Evolutionary conservation across 768 basidiomycete species (phyloP).

Genomic region (Xerocomus spinulosus): DNA sequence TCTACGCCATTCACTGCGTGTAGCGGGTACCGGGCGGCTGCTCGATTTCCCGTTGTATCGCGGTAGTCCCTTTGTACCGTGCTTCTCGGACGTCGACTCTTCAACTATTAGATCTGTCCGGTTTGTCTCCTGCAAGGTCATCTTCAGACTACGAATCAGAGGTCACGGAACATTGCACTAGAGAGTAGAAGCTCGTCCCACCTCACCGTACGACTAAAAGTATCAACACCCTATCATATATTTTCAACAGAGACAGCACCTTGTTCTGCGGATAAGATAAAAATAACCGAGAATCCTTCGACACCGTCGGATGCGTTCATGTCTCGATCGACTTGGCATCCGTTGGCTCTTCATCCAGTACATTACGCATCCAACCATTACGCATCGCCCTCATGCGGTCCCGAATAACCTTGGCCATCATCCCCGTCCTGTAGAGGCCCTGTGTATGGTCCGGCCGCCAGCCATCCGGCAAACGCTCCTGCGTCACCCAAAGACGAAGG

Average conservation of each 20-base stretch:
- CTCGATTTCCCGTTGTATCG: no score
- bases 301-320: not conserved
- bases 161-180: not conserved
- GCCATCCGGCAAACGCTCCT: slow-evolving; percentile 48
- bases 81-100: no score
- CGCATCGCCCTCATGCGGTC: slow-evolving; percentile 25
- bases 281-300: not conserved
- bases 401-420: slow-evolving; percentile 26
- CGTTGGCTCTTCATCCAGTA: slow-evolving; percentile 16
- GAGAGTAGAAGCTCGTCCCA: not conserved
- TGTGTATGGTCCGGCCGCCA: slow-evolving; percentile 35
- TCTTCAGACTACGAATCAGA: no score
- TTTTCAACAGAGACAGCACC: not conserved
- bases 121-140: no score
- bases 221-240: not conserved
- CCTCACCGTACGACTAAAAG: not conserved
- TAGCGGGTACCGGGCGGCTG: no score
- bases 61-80: no score
- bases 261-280: not conserved
- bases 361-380: slow-evolving; percentile 11
- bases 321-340: not conserved
- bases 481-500: slow-evolving; percentile 46
- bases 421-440: slow-evolving; percentile 22
- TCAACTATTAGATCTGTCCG: no score
- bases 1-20: no score